Evolutionary conservation across 768 basidiomycete species (phyloP).

Genomic region (Naganishia onofrii): DNA sequence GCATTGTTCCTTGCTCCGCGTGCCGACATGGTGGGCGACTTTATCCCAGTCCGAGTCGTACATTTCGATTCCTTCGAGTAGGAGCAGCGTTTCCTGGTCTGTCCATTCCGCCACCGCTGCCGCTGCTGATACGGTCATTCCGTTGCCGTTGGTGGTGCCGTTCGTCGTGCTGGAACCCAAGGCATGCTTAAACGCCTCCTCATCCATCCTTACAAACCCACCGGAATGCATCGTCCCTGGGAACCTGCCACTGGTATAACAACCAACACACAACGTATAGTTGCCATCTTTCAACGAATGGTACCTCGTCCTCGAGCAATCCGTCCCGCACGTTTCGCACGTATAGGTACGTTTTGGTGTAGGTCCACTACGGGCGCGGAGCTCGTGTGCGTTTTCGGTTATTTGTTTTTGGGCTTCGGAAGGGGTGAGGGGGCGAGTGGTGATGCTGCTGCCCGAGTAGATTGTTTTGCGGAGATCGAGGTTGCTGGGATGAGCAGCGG

Average conservation of each 20-base stretch:
- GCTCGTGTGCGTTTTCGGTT: constrained; percentile 55
- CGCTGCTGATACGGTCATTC: too few relatives aligned
- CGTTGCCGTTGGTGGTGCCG: too few relatives aligned
- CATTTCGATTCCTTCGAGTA: constrained; percentile 98
- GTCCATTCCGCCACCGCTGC: constrained; percentile 65
- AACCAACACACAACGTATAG: constrained; percentile 82
- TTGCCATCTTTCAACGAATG: constrained; percentile 90
- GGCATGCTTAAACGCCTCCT: constrained; percentile 54
- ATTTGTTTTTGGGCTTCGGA: constrained; percentile 61
- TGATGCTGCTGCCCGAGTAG: constrained; percentile 72
- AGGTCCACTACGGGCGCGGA: constrained; percentile 44
- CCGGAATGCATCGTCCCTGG: constrained; percentile 93
- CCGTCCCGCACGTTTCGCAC: constrained; percentile 92
- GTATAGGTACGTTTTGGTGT: constrained; percentile 55
- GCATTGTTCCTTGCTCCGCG: constrained; percentile 88
- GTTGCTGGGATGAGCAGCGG: constrained; percentile 57
- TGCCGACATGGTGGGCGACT: constrained; percentile 89
- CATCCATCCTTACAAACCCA: constrained; percentile 70
- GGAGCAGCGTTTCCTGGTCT: constrained; percentile 79
- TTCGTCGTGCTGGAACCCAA: constrained; percentile 37
- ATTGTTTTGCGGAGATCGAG: constrained; percentile 84
- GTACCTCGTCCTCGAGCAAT: constrained; percentile 84
- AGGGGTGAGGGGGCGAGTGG: constrained; percentile 67
- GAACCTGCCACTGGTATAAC: constrained; percentile 95
- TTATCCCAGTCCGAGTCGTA: constrained; percentile 94